phyloP scores from a whole-genome alignment of 352 stramenopile species.

The Vaucheria bursata region DNA sequence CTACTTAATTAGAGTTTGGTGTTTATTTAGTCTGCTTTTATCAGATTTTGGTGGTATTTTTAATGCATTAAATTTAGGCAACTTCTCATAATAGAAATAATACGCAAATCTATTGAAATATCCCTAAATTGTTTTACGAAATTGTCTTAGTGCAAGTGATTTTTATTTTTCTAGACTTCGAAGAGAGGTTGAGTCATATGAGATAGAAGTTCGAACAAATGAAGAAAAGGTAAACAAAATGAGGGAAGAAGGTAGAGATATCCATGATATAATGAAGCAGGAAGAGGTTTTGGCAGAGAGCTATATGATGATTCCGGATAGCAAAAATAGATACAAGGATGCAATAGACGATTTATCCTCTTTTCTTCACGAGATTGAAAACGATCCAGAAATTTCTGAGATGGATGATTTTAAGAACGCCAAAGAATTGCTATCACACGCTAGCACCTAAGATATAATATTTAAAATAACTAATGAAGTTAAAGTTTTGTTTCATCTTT shows the following conservation, averaged over 20 bases:
- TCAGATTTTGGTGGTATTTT: too few species aligned
- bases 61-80: too few species aligned
- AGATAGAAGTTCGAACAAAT: conserved; percentile 62
- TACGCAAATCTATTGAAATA: background rate
- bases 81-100: background rate
- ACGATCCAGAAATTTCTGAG: conserved; percentile 17
- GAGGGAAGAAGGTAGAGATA: conserved; percentile 59
- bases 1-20: too few species aligned
- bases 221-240: conserved; percentile 62
- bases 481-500: too few species aligned
- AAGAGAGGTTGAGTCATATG: conserved; percentile 65
- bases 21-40: too few species aligned
- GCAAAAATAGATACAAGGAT: conserved; percentile 51
- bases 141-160: too few species aligned
- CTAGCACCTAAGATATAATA: too few species aligned
- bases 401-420: conserved; percentile 30
- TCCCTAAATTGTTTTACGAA: background rate
- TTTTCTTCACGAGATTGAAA: conserved; percentile 47
- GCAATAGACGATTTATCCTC: conserved; percentile 52
- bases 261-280: conserved; percentile 69
- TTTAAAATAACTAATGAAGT: too few species aligned
- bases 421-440: too few species aligned
- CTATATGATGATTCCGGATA: conserved; percentile 73
- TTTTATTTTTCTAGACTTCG: conserved; percentile 51
- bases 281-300: conserved; percentile 59